Base-by-base conservation (phyloP, 176 grass and related monocot genomes). In the Typha latifolia region DNA sequence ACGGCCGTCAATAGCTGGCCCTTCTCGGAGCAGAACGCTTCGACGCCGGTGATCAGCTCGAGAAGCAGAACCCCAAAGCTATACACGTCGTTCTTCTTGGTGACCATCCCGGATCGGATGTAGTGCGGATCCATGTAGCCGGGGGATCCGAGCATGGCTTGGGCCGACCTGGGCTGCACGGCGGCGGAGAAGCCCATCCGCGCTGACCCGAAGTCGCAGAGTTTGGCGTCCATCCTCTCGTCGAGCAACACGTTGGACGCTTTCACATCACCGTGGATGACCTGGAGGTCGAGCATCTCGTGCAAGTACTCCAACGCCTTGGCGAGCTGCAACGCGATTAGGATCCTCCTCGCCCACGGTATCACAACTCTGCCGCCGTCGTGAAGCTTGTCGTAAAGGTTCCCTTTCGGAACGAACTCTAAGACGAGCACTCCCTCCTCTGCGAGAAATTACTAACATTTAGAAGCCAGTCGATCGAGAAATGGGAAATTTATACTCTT, bases 51-150 rank as follows among this genome's bases (percentile, higher is more conserved):
- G 32, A 99, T 73, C 12, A 99, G 71, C 84, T 99, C 95, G 1
- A 99, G 81, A 6, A 99, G 82, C 5, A 99, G 74, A 12, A 99
- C 95, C 5, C 95, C 95, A 65, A 94, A 94, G 75, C 95, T 99
- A 81, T 99, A 99, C 52, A 99, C 81, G 76, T 99, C 95, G 55
- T 77, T 93, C 76, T 99, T 99, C 84, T 99, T 99, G 52, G 89
- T 94, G 18, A 94, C 64, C 7, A 84, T 78, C 14, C 95, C 95
- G 1, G 89, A 87, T 1, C 95, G 89, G 81, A 99, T 71, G 80
- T 94, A 99, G 87, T 99, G 86, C 23, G 95, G 94, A 71, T 99
- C 95, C 2, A 99, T 75, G 79, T 99, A 99, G 1, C 95, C 95
- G 0, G 86, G 94, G 4, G 95, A 99, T 3, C 95, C 95, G 7